These are phyloP conservation scores for Aspergillus hancockii DNA, from an alignment of 495 filamentous ascomycete species.

Conservation along the genomic window DNA sequence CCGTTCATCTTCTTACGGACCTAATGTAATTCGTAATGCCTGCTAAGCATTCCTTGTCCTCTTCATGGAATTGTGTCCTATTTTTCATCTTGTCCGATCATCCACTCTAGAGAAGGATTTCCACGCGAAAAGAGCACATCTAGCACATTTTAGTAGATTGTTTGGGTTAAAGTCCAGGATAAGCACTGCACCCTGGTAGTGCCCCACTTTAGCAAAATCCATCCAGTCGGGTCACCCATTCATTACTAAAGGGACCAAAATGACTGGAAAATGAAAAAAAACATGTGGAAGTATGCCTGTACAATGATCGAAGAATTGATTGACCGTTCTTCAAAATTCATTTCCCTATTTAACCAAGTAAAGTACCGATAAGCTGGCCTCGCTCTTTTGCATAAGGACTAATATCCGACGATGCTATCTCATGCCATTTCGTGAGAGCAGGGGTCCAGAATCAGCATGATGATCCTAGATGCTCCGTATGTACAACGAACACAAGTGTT, in stretches of 20 bases:
- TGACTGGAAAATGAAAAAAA: constrained; percentile 11
- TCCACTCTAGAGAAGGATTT: not conserved
- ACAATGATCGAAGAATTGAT: not conserved
- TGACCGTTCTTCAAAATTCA: constrained; percentile 4
- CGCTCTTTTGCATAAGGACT: too few species aligned
- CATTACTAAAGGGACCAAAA: constrained; percentile 14
- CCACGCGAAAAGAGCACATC: not conserved
- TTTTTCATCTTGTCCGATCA: constrained; percentile 1
- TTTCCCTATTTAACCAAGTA: constrained; percentile 3
- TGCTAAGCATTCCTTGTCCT: constrained; percentile 13
- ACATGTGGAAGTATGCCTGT: constrained; percentile 4
- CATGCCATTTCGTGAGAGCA: not conserved
- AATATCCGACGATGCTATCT: not conserved
- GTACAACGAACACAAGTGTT: too few species aligned
- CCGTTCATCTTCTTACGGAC: too few species aligned
- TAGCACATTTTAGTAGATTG: constrained; percentile 14
- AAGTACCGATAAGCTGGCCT: not conserved
- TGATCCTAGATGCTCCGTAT: not conserved
- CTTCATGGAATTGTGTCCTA: too few species aligned
- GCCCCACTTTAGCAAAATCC: constrained; percentile 23
- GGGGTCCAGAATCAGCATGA: not conserved
- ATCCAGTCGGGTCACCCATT: constrained; percentile 14
- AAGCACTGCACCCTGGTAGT: constrained; percentile 33
- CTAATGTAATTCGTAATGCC: constrained; percentile 1
- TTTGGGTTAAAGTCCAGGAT: constrained; percentile 20